These are phyloP conservation scores for Solanum hybrid DNA, from an alignment of 305 asterid genomes.

Conservation along the genomic window DNA sequence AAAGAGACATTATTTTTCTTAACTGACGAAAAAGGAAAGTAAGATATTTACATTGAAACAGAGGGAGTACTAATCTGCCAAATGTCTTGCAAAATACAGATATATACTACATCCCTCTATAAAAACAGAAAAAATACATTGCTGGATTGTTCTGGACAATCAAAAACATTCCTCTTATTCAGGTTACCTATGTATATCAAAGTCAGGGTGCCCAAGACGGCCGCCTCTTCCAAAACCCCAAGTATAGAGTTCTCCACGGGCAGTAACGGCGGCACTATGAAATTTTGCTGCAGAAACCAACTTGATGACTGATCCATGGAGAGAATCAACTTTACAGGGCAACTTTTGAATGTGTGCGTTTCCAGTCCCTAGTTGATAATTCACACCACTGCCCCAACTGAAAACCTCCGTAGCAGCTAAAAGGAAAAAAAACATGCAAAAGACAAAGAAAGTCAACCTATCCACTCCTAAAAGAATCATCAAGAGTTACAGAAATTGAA, in stretches of 20 bases:
- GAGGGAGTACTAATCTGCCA: neutral
- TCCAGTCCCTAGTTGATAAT: constrained; percentile 98
- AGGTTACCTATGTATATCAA: constrained; percentile 88
- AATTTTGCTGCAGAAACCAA: constrained; percentile 80
- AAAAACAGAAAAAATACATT: neutral
- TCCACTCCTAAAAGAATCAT: neutral
- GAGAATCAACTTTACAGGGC: constrained; percentile 94
- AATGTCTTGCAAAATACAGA: neutral
- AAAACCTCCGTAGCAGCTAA: constrained; percentile 79
- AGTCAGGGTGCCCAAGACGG: constrained; percentile 96
- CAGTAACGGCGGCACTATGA: constrained; percentile 92
- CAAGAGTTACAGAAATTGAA: neutral
- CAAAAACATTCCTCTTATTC: neutral
- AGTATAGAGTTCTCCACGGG: constrained; percentile 78
- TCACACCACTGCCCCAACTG: constrained; percentile 99
- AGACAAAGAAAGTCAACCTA: neutral
- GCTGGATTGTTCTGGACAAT: neutral
- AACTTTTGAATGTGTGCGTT: constrained; percentile 90
- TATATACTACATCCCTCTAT: neutral
- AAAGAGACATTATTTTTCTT: neutral
- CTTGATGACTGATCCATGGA: constrained; percentile 63
- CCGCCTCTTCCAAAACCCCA: constrained; percentile 99
- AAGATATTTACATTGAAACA: neutral
- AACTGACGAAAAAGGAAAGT: neutral
- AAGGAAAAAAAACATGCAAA: constrained; percentile 15